Conservation (phyloP, 2,329 filamentous ascomycete species). For the Alternaria solani region DNA sequence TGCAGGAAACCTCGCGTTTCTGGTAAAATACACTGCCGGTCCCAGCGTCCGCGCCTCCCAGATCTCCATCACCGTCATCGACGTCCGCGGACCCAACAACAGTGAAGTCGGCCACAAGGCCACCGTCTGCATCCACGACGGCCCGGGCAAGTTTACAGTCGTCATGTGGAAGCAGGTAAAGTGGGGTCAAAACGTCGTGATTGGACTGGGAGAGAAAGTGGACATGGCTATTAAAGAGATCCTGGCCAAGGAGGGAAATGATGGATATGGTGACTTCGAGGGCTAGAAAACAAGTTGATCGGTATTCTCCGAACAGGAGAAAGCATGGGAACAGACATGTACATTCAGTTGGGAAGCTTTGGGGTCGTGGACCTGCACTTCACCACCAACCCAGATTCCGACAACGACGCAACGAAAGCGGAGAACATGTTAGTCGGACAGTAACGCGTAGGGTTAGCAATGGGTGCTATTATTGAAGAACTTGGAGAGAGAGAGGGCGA, state of each 20-base stretch:
- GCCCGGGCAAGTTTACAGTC: conserved; percentile 9
- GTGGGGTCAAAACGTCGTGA: conserved; percentile 5
- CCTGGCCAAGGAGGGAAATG: neutral
- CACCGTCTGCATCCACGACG: conserved; percentile 11
- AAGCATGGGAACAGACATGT: neutral
- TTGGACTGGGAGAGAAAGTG: conserved; percentile 15
- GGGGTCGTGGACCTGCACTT: neutral
- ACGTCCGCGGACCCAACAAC: conserved; percentile 11
- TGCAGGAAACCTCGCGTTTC: conserved; percentile 14
- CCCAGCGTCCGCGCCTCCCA: neutral
- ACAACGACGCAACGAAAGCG: neutral
- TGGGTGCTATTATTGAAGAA: neutral
- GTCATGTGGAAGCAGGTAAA: conserved; percentile 5
- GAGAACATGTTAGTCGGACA: neutral
- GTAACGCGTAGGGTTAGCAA: neutral
- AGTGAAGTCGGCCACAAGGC: conserved; percentile 10
- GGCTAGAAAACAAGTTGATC: neutral
- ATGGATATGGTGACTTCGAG: conserved; percentile 6
- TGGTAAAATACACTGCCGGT: conserved; percentile 12
- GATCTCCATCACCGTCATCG: conserved; percentile 10
- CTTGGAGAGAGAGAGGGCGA: neutral
- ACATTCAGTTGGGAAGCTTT: neutral
- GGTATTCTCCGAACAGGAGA: neutral
- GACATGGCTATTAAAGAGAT: conserved; percentile 3
- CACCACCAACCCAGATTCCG: neutral